phyloP scores from a whole-genome alignment of 257 asterid species.

The Scutellaria baicalensis region DNA sequence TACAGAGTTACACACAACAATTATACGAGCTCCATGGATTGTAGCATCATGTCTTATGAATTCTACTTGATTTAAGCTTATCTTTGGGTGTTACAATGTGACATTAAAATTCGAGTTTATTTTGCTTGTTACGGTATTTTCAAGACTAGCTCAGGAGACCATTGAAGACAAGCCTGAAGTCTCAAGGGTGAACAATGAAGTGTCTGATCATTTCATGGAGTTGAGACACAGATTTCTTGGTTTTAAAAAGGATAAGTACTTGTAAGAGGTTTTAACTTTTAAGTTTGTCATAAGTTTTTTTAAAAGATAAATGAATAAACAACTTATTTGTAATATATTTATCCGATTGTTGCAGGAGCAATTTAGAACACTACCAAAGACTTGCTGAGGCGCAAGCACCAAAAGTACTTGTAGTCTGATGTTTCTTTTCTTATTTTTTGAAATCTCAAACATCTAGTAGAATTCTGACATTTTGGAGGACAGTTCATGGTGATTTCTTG shows the following conservation, averaged over 20 bases:
- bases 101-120: not conserved
- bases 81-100: not conserved
- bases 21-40: not conserved
- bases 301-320: not conserved
- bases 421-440: not conserved
- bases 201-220: conserved; percentile 47
- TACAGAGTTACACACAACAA: not conserved
- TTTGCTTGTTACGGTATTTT: conserved; percentile 18
- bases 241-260: conserved; percentile 72
- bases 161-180: conserved; percentile 29
- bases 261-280: conserved; percentile 57
- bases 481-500: conserved; percentile 99
- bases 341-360: conserved; percentile 41
- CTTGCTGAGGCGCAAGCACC: conserved; percentile 78
- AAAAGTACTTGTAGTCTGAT: conserved; percentile 43
- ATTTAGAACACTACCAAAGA: conserved; percentile 52
- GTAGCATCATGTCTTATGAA: not conserved
- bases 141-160: conserved; percentile 39
- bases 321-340: not conserved
- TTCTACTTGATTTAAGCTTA: not conserved
- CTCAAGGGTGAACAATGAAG: conserved; percentile 23
- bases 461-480: conserved; percentile 34
- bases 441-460: not conserved
- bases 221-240: conserved; percentile 68
- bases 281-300: not conserved